phyloP scores from a whole-genome alignment of 345 rosid species.

The Syzygium jambos region DNA sequence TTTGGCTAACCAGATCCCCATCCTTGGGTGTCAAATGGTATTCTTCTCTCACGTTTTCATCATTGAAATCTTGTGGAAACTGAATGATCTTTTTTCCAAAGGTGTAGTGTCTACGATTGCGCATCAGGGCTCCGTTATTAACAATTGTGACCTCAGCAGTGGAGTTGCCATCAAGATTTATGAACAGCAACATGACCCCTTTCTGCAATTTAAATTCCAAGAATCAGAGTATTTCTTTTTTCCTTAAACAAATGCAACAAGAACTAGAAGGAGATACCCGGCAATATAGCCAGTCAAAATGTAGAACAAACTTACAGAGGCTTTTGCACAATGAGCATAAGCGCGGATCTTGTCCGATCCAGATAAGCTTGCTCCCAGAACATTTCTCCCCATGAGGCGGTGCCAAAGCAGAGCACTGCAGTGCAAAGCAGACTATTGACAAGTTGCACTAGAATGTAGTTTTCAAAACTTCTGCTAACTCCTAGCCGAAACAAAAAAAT shows the following conservation, averaged over 20 bases:
- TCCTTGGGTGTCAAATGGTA: conserved; percentile 80
- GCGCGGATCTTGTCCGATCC: conserved; percentile 64
- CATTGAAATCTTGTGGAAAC: conserved; percentile 9
- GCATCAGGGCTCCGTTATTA: background rate
- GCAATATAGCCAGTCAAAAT: background rate
- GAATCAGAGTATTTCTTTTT: background rate
- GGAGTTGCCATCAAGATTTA: conserved; percentile 65
- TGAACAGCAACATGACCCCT: conserved; percentile 60
- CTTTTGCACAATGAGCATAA: conserved; percentile 77
- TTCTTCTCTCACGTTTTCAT: conserved; percentile 50
- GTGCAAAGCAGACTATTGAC: background rate
- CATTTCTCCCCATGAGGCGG: conserved; percentile 72
- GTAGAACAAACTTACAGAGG: conserved; percentile 37
- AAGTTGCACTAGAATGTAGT: background rate
- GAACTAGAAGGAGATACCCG: background rate
- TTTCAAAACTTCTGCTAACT: background rate
- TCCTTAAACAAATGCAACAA: background rate
- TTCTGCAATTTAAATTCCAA: conserved; percentile 32
- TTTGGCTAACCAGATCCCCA: conserved; percentile 71
- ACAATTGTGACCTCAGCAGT: conserved; percentile 31
- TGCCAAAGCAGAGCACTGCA: conserved; percentile 95
- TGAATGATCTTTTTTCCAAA: conserved; percentile 5
- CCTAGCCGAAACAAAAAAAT: background rate
- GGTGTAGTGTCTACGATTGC: background rate
- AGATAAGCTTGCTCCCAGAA: conserved; percentile 49